Evolutionary conservation across 2,329 filamentous ascomycete species (phyloP).

Genomic region (Claviceps digitariae): DNA sequence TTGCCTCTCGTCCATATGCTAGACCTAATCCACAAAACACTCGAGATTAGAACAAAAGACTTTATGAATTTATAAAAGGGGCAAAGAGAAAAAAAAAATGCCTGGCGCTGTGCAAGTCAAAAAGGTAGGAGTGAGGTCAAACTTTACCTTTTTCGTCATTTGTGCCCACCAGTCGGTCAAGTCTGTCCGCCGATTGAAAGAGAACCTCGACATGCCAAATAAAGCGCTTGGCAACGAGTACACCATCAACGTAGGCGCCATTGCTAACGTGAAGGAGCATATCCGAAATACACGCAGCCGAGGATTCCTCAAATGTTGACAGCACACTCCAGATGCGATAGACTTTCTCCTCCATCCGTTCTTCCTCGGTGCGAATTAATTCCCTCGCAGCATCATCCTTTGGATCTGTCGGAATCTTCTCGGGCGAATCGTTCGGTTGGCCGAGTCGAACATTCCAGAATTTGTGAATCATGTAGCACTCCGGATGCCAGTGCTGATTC

Average conservation of each 20-base stretch:
- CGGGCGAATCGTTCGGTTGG: conserved; percentile 39
- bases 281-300: conserved; percentile 94
- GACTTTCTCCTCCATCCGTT: conserved; percentile 94
- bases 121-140: neutral
- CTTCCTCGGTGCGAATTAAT: conserved; percentile 70
- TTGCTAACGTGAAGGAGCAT: conserved; percentile 99
- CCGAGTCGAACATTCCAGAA: conserved; percentile 96
- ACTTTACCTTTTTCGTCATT: conserved; percentile 61
- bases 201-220: conserved; percentile 92
- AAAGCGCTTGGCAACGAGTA: conserved; percentile 88
- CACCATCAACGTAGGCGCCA: conserved; percentile 87
- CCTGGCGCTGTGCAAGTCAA: neutral
- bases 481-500: conserved; percentile 98
- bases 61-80: too few species aligned
- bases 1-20: conserved; percentile 89
- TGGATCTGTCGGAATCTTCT: conserved; percentile 25
- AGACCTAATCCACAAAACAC: conserved; percentile 40
- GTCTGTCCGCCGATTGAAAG: conserved; percentile 74
- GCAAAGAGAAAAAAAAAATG: neutral
- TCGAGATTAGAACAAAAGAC: neutral
- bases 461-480: conserved; percentile 99
- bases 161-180: conserved; percentile 59
- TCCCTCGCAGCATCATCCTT: conserved; percentile 53
- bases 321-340: conserved; percentile 97
- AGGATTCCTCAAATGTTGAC: conserved; percentile 94